Evolutionary conservation across 2,329 filamentous ascomycete genomes (phyloP).

Genomic region (Pseudocercospora macadamiae): DNA sequence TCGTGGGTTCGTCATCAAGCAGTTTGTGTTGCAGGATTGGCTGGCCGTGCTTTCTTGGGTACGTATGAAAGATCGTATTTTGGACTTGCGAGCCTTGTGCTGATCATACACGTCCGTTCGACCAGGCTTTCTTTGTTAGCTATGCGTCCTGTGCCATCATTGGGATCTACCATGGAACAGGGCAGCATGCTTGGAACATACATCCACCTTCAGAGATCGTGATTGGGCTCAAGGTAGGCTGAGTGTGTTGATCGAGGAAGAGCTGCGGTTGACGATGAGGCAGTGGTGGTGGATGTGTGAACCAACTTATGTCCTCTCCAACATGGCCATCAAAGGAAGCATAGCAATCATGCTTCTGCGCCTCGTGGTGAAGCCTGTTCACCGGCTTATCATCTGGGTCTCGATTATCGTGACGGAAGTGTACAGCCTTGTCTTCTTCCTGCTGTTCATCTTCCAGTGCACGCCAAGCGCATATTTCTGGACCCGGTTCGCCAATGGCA

Average conservation of each 20-base stretch:
- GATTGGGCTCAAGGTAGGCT: slow-evolving; percentile 16
- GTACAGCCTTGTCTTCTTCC: slow-evolving; percentile 23
- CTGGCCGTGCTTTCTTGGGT: slow-evolving; percentile 18
- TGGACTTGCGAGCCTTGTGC: not conserved
- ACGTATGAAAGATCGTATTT: not conserved
- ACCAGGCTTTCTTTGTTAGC: slow-evolving; percentile 17
- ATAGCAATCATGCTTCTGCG: slow-evolving; percentile 26
- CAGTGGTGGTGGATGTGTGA: slow-evolving; percentile 49
- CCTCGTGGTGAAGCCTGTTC: slow-evolving; percentile 12
- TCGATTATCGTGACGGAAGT: slow-evolving; percentile 20
- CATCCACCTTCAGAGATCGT: slow-evolving; percentile 17
- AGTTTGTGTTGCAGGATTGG: slow-evolving; percentile 14
- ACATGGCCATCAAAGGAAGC: slow-evolving; percentile 28
- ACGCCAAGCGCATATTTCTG: slow-evolving; percentile 23
- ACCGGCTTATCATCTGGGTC: slow-evolving; percentile 18
- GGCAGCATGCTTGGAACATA: slow-evolving; percentile 18
- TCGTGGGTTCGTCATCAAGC: slow-evolving; percentile 10
- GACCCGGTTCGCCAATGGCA: slow-evolving; percentile 18
- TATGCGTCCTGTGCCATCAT: slow-evolving; percentile 19
- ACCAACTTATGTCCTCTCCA: slow-evolving; percentile 24
- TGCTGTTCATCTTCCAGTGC: slow-evolving; percentile 26
- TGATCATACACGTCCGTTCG: slow-evolving; percentile 1
- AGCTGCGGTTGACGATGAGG: slow-evolving; percentile 25
- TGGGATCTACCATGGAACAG: slow-evolving; percentile 21
- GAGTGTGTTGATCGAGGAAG: not conserved